These are phyloP conservation scores for Themeda triandra DNA, from an alignment of 176 grass and related monocot genomes.

Conservation along the genomic window DNA sequence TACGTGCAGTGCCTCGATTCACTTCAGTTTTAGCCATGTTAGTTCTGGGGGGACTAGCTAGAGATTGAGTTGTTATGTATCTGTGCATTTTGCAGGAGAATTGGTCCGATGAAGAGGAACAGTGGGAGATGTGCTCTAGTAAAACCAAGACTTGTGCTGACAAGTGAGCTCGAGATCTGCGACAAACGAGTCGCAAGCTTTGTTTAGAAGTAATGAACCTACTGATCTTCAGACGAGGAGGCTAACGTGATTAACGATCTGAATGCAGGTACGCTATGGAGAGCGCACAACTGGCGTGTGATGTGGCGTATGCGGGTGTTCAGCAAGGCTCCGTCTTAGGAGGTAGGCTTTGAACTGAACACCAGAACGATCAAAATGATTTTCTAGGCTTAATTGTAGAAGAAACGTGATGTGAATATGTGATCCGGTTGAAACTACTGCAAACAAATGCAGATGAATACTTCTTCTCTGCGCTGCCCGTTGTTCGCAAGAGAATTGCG, in stretches of 20 bases:
- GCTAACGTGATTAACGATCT: neutral
- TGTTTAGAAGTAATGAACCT: neutral
- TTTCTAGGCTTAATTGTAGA: neutral
- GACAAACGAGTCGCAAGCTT: neutral
- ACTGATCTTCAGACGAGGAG: neutral
- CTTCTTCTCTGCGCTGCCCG: constrained; percentile 39
- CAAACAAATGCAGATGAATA: constrained; percentile 41
- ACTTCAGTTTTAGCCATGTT: neutral
- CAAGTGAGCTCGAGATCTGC: constrained; percentile 18
- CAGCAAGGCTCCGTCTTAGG: constrained; percentile 34
- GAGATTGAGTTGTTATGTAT: neutral
- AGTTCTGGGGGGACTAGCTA: neutral
- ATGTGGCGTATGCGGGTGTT: constrained; percentile 43
- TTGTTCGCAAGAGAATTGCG: constrained; percentile 48
- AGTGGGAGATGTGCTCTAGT: constrained; percentile 47
- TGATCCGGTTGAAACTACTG: neutral
- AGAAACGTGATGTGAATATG: neutral
- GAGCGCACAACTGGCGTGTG: constrained; percentile 38
- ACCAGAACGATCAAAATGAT: neutral
- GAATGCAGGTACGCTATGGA: constrained; percentile 49
- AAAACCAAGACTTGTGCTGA: constrained; percentile 39
- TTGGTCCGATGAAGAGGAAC: constrained; percentile 43
- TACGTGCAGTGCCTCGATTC: neutral
- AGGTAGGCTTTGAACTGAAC: constrained; percentile 32
- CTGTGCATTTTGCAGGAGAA: constrained; percentile 14